These are phyloP conservation scores for Lolium rigidum DNA, from an alignment of 176 grass and related monocot species.

Conservation along the genomic window DNA sequence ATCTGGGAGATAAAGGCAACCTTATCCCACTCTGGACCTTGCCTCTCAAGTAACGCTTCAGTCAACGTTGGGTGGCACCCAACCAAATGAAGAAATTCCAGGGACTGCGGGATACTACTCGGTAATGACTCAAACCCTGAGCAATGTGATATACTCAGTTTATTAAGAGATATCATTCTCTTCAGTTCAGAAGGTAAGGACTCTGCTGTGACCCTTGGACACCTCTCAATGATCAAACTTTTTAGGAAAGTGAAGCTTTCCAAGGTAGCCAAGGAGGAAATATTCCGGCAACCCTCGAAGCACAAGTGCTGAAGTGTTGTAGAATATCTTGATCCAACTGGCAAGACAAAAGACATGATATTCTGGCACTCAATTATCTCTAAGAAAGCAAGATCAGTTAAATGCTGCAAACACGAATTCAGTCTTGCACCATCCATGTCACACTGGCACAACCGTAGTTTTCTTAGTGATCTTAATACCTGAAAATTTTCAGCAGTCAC, in stretches of 20 bases:
- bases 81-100: conserved; percentile 45
- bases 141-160: conserved; percentile 46
- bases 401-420: conserved; percentile 29
- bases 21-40: conserved; percentile 51
- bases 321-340: conserved; percentile 13
- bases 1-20: conserved; percentile 30
- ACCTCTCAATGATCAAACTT: conserved; percentile 51
- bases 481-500: conserved; percentile 24
- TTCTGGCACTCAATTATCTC: conserved; percentile 49
- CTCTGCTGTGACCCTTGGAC: conserved; percentile 13
- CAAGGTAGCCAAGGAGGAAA: conserved; percentile 41
- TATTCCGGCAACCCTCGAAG: conserved; percentile 40
- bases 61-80: conserved; percentile 35
- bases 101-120: conserved; percentile 17
- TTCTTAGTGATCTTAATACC: conserved; percentile 41
- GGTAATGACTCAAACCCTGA: conserved; percentile 42
- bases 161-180: conserved; percentile 43
- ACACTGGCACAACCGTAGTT: conserved; percentile 38
- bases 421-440: conserved; percentile 10
- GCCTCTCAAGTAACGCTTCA: conserved; percentile 11
- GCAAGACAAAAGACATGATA: conserved; percentile 41
- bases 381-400: conserved; percentile 39
- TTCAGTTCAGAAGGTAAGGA: conserved; percentile 39
- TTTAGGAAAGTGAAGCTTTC: conserved; percentile 36
- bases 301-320: conserved; percentile 35